phyloP scores from a whole-genome alignment of 495 filamentous ascomycete species.

The Podospora didyma region DNA sequence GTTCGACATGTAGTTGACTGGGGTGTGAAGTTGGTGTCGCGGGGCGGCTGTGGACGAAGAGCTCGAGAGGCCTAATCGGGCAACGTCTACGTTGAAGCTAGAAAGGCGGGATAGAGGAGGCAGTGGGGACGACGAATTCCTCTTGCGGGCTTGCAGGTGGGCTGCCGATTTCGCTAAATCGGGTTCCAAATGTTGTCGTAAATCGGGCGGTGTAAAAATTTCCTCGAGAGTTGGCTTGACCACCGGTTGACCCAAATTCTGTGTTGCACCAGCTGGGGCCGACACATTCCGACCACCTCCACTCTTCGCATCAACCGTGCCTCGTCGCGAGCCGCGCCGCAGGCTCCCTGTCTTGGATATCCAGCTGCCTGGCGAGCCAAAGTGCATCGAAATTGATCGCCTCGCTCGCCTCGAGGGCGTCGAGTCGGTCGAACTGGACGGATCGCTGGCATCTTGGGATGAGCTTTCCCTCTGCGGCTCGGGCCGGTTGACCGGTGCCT shows the following conservation, averaged over 20 bases:
- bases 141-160: constrained; percentile 33
- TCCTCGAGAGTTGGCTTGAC: constrained; percentile 19
- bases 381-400: constrained; percentile 52
- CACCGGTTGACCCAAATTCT: constrained; percentile 14
- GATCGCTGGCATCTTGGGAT: constrained; percentile 16
- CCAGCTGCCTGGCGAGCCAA: constrained; percentile 47
- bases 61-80: constrained; percentile 38
- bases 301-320: constrained; percentile 29
- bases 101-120: constrained; percentile 54
- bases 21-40: constrained; percentile 17
- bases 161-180: constrained; percentile 20
- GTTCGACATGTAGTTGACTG: constrained; percentile 24
- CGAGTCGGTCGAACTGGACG: constrained; percentile 15
- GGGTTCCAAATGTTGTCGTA: constrained; percentile 11
- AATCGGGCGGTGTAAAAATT: constrained; percentile 19
- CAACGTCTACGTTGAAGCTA: constrained; percentile 53
- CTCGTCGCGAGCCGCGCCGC: constrained; percentile 38
- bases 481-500: background rate
- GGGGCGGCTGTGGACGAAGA: constrained; percentile 28
- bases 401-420: constrained; percentile 39
- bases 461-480: background rate
- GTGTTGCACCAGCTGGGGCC: constrained; percentile 31
- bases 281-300: constrained; percentile 42
- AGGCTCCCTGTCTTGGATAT: constrained; percentile 47
- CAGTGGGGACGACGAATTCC: constrained; percentile 52